Evolutionary conservation across 192 early-diverging fungal species (phyloP), one percentile per base, ranked within the genome.

Genomic region (Phycomyces blakesleeanus): DNA sequence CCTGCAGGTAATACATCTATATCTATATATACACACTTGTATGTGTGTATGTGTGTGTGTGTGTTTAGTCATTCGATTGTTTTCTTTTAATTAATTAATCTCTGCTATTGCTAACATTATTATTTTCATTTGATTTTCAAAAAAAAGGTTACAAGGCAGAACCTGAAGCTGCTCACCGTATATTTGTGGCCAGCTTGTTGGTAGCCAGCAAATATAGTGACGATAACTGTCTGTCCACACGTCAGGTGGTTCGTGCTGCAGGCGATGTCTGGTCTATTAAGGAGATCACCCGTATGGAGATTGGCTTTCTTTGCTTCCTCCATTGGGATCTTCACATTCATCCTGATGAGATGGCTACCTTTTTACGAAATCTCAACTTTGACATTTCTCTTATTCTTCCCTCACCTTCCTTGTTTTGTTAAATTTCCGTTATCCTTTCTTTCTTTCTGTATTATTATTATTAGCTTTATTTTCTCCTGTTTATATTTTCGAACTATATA

Each of bases 241-340:
- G 55, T 34, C 67, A 75, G 41, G 60, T 75, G 10, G 73, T 75
- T 0, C 67, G 56, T 53, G 73, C 73, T 14, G 65, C 73, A 6
- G 73, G 73, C 18, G 67, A 75, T 49, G 67, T 75, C 26, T 75
- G 73, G 73, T 64, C 73, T 37, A 66, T 69, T 39, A 75, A 70
- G 57, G 73, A 75, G 59, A 75, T 69, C 15, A 69, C 73, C 11
- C 59, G 64, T 20, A 75, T 75, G 73, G 73, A 75, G 47, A 44
- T 75, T 12, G 73, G 67, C 0, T 69, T 75, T 20, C 27, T 75
- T 16, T 49, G 67, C 8, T 75, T 75, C 42, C 39, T 75, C 22
- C 67, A 69, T 25, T 75, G 73, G 73, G 55, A 75, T 10, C 55
- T 75, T 12, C 57, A 58, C 40, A 51, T 75, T 20, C 59, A 55